Evolutionary conservation across 2,329 filamentous ascomycete species (phyloP).

Genomic region (Fusarium buxicola): DNA sequence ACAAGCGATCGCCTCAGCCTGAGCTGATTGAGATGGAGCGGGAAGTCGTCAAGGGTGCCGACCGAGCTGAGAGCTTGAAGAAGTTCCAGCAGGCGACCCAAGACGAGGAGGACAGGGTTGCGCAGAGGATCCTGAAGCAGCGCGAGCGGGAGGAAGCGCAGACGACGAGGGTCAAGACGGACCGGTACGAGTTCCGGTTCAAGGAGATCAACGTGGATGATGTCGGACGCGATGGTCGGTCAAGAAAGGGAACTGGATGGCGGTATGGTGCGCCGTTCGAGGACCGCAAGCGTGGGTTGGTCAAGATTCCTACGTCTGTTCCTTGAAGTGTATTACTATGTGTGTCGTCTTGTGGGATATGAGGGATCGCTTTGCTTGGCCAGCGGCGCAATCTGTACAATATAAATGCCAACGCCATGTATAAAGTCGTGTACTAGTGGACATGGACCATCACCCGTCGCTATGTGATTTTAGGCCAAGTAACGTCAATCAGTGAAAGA

Average conservation of each 20-base stretch:
- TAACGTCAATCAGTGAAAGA: too few relatives aligned
- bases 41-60: slow-evolving; percentile 55
- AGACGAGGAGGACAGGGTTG: slow-evolving; percentile 56
- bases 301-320: slow-evolving; percentile 76
- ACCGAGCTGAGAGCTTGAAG: slow-evolving; percentile 52
- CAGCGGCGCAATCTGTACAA: slow-evolving; percentile 43
- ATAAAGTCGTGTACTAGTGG: slow-evolving; percentile 39
- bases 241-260: slow-evolving; percentile 66
- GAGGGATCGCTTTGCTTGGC: slow-evolving; percentile 17
- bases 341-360: slow-evolving; percentile 19
- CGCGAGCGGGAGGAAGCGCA: slow-evolving; percentile 53
- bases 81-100: slow-evolving; percentile 58
- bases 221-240: slow-evolving; percentile 65
- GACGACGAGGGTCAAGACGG: slow-evolving; percentile 60
- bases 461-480: too few relatives aligned
- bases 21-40: slow-evolving; percentile 69
- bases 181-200: slow-evolving; percentile 73
- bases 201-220: slow-evolving; percentile 68
- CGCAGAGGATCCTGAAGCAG: slow-evolving; percentile 48
- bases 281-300: slow-evolving; percentile 71
- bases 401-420: slow-evolving; percentile 42
- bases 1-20: slow-evolving; percentile 71
- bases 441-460: slow-evolving; percentile 24
- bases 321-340: slow-evolving; percentile 54
- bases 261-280: slow-evolving; percentile 72